Percentiles rank a stretch among this genome's conserved stretches.
Evolutionary conservation across 2,329 filamentous ascomycete genomes (phyloP).

Genomic region (Xenosphaeropsis pyriputrescens): DNA sequence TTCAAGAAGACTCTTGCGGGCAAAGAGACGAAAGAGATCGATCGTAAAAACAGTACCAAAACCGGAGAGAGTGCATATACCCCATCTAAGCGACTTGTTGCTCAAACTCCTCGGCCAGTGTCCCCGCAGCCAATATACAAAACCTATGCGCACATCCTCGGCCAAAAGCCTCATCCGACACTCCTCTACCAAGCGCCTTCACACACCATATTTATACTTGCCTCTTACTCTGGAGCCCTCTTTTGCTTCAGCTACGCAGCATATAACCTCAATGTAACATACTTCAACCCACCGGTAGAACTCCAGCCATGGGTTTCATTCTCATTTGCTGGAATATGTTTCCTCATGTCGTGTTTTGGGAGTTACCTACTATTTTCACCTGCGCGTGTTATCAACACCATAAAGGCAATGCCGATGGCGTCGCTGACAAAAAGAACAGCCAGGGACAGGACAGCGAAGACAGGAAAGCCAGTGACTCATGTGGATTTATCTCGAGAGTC

Average conservation of each 20-base stretch:
- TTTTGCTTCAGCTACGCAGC: conserved; percentile 36
- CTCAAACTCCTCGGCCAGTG: conserved; percentile 1
- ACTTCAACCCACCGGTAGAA: conserved; percentile 32
- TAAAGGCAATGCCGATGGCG: conserved; percentile 12
- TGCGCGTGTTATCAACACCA: conserved; percentile 35
- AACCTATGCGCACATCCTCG: conserved; percentile 37
- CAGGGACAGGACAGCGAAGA: neutral
- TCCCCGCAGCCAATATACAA: conserved; percentile 14
- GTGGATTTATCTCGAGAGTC: conserved; percentile 1
- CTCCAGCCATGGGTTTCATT: conserved; percentile 40
- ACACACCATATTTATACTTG: conserved; percentile 45
- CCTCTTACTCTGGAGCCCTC: conserved; percentile 38
- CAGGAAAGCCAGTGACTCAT: neutral
- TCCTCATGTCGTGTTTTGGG: conserved; percentile 44
- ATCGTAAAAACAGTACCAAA: too few species aligned
- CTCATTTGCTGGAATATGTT: conserved; percentile 40
- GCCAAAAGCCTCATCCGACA: conserved; percentile 37
- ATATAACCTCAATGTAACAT: conserved; percentile 33
- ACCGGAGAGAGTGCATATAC: too few species aligned
- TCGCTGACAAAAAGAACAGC: conserved; percentile 2
- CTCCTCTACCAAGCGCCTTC: conserved; percentile 50
- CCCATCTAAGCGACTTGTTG: too few species aligned
- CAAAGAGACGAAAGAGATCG: conserved; percentile 1
- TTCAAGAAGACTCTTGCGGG: too few species aligned
- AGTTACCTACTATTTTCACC: conserved; percentile 44